Evolutionary conservation across 768 basidiomycete species (phyloP), one percentile per base, ranked within the genome.

Genomic region (Ramaria sp.): DNA sequence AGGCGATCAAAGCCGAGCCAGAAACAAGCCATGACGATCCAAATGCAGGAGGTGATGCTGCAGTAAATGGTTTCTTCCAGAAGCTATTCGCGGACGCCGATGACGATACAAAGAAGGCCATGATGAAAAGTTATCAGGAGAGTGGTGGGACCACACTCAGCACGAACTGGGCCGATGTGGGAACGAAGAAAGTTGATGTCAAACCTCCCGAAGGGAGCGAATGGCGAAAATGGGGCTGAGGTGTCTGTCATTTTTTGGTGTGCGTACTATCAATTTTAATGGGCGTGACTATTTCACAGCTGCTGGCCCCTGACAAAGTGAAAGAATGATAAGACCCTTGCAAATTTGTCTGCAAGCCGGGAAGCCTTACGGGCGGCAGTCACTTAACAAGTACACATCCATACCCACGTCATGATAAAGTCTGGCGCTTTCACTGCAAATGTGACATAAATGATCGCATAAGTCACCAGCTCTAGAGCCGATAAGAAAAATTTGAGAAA

Each of bases 111-210:
- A 82, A 77, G 64, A 79, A 83, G 42, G 95, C 95, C 3, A 98
- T 98, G 96, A 83, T 97, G 84, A 98, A 99, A 79, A 93, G 91
- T 66, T 97, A 89, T 69, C 76, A 78, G 59, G 95, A 99, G 74
- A 92, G 88, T 63, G 91, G 92, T 10, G 96, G 95, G 5, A 99
- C 95, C 7, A 86, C 91, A 0, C 74, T 99, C 38, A 93, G 90
- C 72, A 99, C 95, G 0, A 91, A 96, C 68, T 98, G 95, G 95
- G 82, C 81, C 3, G 90, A 92, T 61, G 91, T 98, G 17, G 73
- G 69, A 60, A 86, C 86, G 72, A 74, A 57, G 9, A 74, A 70
- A 59, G 83, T 90, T 2, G 81, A 85, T 34, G 84, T 91, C 33
- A 84, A 86, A 67, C 89, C 93, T 2, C 93, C 93, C 45, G 63